Conservation (phyloP, 2,329 filamentous ascomycete species). For the Aspergillus sergii region DNA sequence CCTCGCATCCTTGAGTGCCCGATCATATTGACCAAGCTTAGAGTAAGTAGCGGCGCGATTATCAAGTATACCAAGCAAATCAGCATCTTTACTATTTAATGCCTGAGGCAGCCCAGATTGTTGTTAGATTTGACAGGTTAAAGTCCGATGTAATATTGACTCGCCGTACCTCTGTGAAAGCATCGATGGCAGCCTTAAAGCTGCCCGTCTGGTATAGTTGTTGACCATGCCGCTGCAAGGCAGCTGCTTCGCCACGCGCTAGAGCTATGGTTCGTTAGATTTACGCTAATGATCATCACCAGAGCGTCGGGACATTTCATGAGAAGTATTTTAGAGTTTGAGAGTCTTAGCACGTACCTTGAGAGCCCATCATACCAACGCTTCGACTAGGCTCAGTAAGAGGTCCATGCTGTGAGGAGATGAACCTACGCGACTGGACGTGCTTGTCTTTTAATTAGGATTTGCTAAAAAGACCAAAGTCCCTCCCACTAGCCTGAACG, state of each 20-base stretch:
- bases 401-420: background rate
- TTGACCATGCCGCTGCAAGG: conserved; percentile 44
- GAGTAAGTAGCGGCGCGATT: conserved; percentile 58
- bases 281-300: background rate
- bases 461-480: background rate
- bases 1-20: conserved; percentile 59
- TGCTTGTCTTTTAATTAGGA: background rate
- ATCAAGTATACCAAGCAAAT: conserved; percentile 51
- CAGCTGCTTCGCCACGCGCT: conserved; percentile 23
- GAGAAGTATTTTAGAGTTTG: background rate
- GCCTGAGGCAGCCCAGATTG: conserved; percentile 30
- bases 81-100: conserved; percentile 35
- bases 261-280: conserved; percentile 1
- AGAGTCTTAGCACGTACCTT: conserved; percentile 11
- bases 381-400: background rate
- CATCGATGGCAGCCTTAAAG: conserved; percentile 46
- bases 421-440: background rate
- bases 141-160: background rate
- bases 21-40: conserved; percentile 53
- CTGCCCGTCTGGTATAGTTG: conserved; percentile 47
- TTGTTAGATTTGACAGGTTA: background rate
- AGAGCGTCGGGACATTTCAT: background rate
- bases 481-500: background rate
- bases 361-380: conserved; percentile 13
- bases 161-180: conserved; percentile 42